phyloP scores from a whole-genome alignment of 2,329 filamentous ascomycete genomes.

The Cytospora piceicola region DNA sequence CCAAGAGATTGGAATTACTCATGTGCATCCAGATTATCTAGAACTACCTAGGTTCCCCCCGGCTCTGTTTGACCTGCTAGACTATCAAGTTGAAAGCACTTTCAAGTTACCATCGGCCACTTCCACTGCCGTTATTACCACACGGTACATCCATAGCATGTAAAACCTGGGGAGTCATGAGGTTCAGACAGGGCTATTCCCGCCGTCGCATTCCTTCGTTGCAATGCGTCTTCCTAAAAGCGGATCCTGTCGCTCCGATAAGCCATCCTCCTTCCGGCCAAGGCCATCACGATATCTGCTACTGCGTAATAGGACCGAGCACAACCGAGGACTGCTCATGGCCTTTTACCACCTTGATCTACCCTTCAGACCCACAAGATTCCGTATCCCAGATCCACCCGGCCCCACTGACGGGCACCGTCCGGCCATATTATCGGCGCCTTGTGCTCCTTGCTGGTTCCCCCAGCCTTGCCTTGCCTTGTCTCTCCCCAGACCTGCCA shows the following conservation, averaged over 20 bases:
- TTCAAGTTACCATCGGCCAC: too few relatives aligned
- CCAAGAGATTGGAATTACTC: background rate
- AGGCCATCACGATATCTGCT: background rate
- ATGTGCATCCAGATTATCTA: background rate
- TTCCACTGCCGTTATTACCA: background rate
- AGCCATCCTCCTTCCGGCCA: background rate
- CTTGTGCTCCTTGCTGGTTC: conserved; percentile 8
- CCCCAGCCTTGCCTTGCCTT: conserved; percentile 19
- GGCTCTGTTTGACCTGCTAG: too few relatives aligned
- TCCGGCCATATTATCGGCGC: conserved; percentile 22
- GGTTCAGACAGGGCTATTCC: background rate
- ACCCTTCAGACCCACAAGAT: conserved; percentile 20
- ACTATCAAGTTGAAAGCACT: too few relatives aligned
- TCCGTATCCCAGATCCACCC: conserved; percentile 20
- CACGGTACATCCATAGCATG: too few relatives aligned
- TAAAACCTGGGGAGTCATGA: too few relatives aligned
- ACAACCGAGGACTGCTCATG: background rate
- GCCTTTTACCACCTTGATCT: conserved; percentile 18
- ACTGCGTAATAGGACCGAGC: conserved; percentile 3
- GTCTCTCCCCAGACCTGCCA: background rate
- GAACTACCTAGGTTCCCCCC: too few relatives aligned
- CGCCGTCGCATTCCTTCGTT: background rate
- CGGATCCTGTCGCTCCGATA: background rate
- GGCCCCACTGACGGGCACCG: conserved; percentile 26
- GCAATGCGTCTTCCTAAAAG: background rate